phyloP scores from a whole-genome alignment of 2,329 filamentous ascomycete species.

The Exophiala oligosperma region DNA sequence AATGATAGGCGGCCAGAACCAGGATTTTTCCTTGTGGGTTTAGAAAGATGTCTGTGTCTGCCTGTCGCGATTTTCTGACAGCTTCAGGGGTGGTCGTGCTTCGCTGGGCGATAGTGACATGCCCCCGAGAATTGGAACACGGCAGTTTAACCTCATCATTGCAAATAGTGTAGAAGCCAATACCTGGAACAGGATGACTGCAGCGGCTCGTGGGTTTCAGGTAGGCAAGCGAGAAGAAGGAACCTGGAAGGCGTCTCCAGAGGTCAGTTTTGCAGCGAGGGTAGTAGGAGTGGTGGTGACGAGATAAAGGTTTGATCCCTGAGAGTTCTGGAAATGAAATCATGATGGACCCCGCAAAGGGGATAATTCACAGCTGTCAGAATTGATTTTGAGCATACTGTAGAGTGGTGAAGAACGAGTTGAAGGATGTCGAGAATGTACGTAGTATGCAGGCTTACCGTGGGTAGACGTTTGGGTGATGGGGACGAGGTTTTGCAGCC shows the following conservation, averaged over 20 bases:
- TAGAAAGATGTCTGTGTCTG: conserved; percentile 1
- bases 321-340: not conserved
- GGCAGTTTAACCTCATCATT: not conserved
- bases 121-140: not conserved
- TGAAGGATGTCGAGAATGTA: not conserved
- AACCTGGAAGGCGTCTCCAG: not conserved
- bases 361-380: not conserved
- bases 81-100: conserved; percentile 1
- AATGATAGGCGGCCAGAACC: conserved; percentile 1
- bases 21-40: not conserved
- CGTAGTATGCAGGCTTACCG: not conserved
- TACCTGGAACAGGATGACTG: not conserved
- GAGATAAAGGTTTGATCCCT: not conserved
- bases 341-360: not conserved
- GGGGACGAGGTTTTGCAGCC: too few species aligned
- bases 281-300: too few species aligned
- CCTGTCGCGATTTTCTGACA: conserved; percentile 9
- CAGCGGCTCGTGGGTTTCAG: not conserved
- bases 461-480: not conserved
- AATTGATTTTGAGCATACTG: not conserved
- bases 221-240: not conserved
- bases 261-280: not conserved
- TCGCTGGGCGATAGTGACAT: not conserved
- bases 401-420: not conserved
- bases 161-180: not conserved